phyloP scores from a whole-genome alignment of 2,329 filamentous ascomycete genomes.

The Apiospora sp. region DNA sequence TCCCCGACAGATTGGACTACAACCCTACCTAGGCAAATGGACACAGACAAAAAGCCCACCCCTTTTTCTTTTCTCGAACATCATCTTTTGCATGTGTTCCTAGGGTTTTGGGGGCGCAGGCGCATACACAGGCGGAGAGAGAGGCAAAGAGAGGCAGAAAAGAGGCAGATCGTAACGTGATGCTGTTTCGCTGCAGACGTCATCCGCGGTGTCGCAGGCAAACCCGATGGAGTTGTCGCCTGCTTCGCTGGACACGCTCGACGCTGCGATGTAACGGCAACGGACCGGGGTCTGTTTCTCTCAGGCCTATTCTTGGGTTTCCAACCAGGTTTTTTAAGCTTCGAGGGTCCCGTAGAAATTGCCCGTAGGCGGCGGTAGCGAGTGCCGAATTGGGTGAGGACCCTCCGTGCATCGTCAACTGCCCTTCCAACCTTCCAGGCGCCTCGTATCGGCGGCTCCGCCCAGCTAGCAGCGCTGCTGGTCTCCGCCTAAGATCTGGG shows the following conservation, averaged over 20 bases:
- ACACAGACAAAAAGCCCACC: background rate
- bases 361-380: background rate
- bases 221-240: background rate
- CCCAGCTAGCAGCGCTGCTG: background rate
- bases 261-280: background rate
- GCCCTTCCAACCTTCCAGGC: too few species aligned
- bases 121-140: background rate
- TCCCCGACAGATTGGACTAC: background rate
- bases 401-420: constrained; percentile 16
- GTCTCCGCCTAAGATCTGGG: background rate
- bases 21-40: background rate
- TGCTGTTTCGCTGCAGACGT: background rate
- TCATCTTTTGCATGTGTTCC: too few species aligned
- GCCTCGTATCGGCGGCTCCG: background rate
- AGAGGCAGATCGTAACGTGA: too few species aligned
- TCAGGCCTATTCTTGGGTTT: background rate
- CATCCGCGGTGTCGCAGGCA: constrained; percentile 11
- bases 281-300: constrained; percentile 1
- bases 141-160: background rate
- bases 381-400: constrained; percentile 1
- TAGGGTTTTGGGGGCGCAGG: too few species aligned
- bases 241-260: background rate
- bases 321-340: constrained; percentile 16
- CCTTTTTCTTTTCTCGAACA: background rate
- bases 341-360: background rate